These are phyloP conservation scores for Kitagawia praeruptora DNA, from an alignment of 129 eudicot species.

Conservation along the genomic window DNA sequence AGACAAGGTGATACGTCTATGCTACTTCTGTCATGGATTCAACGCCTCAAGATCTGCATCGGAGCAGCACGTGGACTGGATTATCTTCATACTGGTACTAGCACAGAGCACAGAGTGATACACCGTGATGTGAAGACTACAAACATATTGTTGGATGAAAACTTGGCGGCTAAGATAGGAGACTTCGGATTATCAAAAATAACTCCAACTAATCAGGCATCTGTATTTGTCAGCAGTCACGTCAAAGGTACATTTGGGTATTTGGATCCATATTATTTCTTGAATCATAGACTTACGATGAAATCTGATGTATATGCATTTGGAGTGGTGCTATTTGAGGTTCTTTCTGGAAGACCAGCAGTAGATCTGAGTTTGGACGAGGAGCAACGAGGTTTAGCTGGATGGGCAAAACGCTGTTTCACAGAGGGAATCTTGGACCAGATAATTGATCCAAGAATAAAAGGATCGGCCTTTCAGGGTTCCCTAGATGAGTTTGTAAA, in stretches of 20 bases:
- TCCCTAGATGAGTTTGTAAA: constrained; percentile 28
- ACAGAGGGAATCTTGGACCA: constrained; percentile 17
- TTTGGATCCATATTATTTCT: not conserved
- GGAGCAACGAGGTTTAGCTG: constrained; percentile 26
- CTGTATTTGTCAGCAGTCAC: not conserved
- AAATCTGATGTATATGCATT: not conserved
- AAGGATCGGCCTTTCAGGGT: constrained; percentile 10
- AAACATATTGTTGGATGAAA: not conserved
- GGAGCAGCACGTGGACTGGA: constrained; percentile 4
- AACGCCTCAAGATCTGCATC: not conserved
- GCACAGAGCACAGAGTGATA: not conserved
- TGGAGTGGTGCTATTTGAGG: constrained; percentile 18
- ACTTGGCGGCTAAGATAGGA: not conserved
- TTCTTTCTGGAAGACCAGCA: constrained; percentile 44
- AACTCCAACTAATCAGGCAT: not conserved
- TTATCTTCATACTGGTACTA: not conserved
- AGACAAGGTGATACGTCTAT: not conserved
- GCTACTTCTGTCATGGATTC: not conserved
- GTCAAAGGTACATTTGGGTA: not conserved
- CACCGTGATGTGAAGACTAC: constrained; percentile 6
- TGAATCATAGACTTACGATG: not conserved
- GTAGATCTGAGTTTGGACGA: constrained; percentile 30
- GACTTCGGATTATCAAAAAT: not conserved
- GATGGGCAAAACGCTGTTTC: constrained; percentile 29
- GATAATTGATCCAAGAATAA: constrained; percentile 28